Evolutionary conservation across 2,329 filamentous ascomycete genomes (phyloP).

Genomic region (Ascochyta fabae): DNA sequence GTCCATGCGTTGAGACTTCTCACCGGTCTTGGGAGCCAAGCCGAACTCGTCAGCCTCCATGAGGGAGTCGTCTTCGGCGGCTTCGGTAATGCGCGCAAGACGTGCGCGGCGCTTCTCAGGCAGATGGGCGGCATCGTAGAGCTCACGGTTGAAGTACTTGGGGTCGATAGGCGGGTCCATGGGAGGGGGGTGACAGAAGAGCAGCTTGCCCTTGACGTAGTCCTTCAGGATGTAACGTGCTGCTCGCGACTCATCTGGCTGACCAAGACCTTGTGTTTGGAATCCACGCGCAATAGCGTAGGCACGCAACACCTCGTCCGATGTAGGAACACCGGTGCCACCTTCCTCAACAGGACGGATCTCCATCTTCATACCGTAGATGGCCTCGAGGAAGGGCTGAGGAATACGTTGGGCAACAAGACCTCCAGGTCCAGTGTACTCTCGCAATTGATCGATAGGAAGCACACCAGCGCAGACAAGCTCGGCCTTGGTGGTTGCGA

Average conservation of each 20-base stretch:
- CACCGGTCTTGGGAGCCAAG: conserved; percentile 58
- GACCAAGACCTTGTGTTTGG: conserved; percentile 84
- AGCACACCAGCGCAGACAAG: conserved; percentile 94
- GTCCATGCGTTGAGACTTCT: conserved; percentile 80
- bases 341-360: conserved; percentile 87
- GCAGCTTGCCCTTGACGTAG: conserved; percentile 93
- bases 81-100: conserved; percentile 58
- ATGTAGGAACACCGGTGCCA: conserved; percentile 84
- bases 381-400: conserved; percentile 83
- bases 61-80: conserved; percentile 42
- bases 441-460: conserved; percentile 94
- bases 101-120: conserved; percentile 79
- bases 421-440: conserved; percentile 85
- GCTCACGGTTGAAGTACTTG: conserved; percentile 81
- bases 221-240: conserved; percentile 92
- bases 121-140: conserved; percentile 83
- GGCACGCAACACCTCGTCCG: conserved; percentile 81
- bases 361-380: conserved; percentile 90
- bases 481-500: conserved; percentile 94
- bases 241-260: conserved; percentile 91
- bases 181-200: conserved; percentile 90
- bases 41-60: conserved; percentile 50
- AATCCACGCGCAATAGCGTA: conserved; percentile 92
- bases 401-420: conserved; percentile 87
- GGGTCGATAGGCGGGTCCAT: conserved; percentile 68